Evolutionary conservation across 371 early-diverging fungal species (phyloP).

Genomic region (Lichtheimia ornata): DNA sequence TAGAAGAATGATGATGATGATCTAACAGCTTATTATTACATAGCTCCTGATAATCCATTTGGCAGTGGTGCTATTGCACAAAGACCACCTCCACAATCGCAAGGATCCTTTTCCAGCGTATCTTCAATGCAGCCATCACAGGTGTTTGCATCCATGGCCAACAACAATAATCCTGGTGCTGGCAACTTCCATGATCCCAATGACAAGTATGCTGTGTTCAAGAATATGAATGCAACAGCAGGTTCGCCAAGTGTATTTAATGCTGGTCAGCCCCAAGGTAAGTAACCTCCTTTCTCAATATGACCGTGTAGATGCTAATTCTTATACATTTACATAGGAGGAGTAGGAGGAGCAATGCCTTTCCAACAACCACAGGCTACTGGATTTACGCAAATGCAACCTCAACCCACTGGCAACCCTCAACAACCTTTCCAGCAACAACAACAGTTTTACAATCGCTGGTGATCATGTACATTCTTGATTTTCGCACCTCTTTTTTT

Average conservation of each 20-base stretch:
- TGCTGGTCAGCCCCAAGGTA: slow-evolving; percentile 18
- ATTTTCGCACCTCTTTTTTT: not conserved
- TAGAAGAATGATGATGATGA: not conserved
- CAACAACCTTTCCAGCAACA: slow-evolving; percentile 20
- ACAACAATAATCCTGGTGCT: not conserved
- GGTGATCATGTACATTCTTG: slow-evolving; percentile 14
- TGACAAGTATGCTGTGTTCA: slow-evolving; percentile 50
- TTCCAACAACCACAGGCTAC: slow-evolving; percentile 19
- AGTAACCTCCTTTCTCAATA: not conserved
- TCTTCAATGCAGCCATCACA: slow-evolving; percentile 19
- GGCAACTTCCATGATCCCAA: slow-evolving; percentile 17
- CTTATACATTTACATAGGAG: too few species aligned
- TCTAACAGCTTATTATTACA: not conserved
- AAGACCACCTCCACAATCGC: slow-evolving; percentile 25
- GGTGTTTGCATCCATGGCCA: slow-evolving; percentile 29
- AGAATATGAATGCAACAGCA: slow-evolving; percentile 23
- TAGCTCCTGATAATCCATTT: slow-evolving; percentile 52
- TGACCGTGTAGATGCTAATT: too few species aligned
- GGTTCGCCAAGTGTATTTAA: slow-evolving; percentile 40
- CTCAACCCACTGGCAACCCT: slow-evolving; percentile 2
- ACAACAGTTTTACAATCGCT: slow-evolving; percentile 26
- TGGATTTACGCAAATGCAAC: slow-evolving; percentile 17
- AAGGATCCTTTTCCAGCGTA: slow-evolving; percentile 11
- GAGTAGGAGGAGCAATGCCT: not conserved
- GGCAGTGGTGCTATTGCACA: slow-evolving; percentile 21